phyloP scores from a whole-genome alignment of 495 filamentous ascomycete genomes.

The Lophium mytilinum region DNA sequence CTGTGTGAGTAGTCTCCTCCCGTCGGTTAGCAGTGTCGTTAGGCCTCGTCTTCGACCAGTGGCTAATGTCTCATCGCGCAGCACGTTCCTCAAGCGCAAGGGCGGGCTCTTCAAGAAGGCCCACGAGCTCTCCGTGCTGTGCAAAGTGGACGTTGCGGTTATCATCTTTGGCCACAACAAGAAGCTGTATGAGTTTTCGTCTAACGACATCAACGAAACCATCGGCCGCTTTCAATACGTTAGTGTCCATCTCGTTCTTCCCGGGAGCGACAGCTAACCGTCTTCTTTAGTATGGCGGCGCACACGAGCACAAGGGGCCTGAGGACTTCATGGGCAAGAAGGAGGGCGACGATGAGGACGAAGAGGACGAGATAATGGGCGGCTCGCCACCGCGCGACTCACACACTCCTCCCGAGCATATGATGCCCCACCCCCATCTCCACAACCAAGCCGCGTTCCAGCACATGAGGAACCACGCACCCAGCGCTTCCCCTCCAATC shows the following conservation, averaged over 20 bases:
- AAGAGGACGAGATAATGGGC: slow-evolving; percentile 58
- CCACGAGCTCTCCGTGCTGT: slow-evolving; percentile 94
- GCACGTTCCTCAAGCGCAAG: slow-evolving; percentile 97
- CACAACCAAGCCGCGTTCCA: slow-evolving; percentile 65
- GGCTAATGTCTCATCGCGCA: slow-evolving; percentile 33
- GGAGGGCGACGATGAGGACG: slow-evolving; percentile 81
- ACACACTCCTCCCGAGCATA: slow-evolving; percentile 46
- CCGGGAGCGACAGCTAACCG: slow-evolving; percentile 6
- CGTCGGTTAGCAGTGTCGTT: neutral
- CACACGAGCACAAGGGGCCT: slow-evolving; percentile 95
- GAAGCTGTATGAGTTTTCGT: slow-evolving; percentile 96
- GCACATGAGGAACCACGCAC: slow-evolving; percentile 72
- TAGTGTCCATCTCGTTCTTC: slow-evolving; percentile 31
- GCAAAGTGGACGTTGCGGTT: slow-evolving; percentile 95
- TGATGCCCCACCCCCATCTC: slow-evolving; percentile 66
- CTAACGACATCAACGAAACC: slow-evolving; percentile 83
- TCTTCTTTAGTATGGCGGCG: slow-evolving; percentile 64
- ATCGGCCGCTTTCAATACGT: slow-evolving; percentile 84
- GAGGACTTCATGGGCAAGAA: slow-evolving; percentile 82
- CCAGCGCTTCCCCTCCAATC: slow-evolving; percentile 85
- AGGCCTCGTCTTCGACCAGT: neutral
- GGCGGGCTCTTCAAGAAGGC: slow-evolving; percentile 99
- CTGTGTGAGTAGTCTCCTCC: slow-evolving; percentile 65
- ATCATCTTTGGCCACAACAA: slow-evolving; percentile 98
- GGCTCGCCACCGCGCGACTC: slow-evolving; percentile 56